Conservation (phyloP, 768 basidiomycete species). For the Russula abietina region DNA sequence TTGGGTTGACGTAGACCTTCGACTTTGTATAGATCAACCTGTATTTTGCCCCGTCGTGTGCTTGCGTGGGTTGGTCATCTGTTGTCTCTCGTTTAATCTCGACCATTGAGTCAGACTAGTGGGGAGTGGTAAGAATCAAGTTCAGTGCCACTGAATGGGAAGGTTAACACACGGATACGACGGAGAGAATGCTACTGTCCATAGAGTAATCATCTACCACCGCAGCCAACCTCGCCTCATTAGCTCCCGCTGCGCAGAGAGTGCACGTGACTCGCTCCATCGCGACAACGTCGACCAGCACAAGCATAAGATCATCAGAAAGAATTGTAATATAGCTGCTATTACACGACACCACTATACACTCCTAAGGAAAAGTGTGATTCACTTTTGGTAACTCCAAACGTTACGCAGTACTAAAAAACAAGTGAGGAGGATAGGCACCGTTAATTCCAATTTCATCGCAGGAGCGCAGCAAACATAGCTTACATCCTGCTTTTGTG, state of each 20-base stretch:
- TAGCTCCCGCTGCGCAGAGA: not conserved
- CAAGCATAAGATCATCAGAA: not conserved
- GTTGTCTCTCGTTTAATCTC: slow-evolving; percentile 53
- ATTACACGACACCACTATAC: slow-evolving; percentile 11
- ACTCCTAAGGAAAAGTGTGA: slow-evolving; percentile 9
- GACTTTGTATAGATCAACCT: slow-evolving; percentile 85
- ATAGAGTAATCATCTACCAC: not conserved
- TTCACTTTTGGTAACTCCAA: slow-evolving; percentile 93
- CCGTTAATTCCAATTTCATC: not conserved
- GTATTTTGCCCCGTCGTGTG: slow-evolving; percentile 54
- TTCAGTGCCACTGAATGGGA: not conserved
- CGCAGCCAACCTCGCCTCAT: not conserved
- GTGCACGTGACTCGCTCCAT: not conserved
- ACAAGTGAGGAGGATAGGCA: slow-evolving; percentile 11
- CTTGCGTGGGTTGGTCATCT: slow-evolving; percentile 21
- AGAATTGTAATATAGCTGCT: slow-evolving; percentile 9
- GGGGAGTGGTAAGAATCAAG: not conserved
- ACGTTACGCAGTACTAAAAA: slow-evolving; percentile 85
- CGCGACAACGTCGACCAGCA: too few relatives aligned
- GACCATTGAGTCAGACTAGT: slow-evolving; percentile 59
- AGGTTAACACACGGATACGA: slow-evolving; percentile 9
- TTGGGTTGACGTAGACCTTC: slow-evolving; percentile 94
- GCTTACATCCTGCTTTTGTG: slow-evolving; percentile 91
- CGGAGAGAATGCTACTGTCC: slow-evolving; percentile 6
- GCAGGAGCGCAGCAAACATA: not conserved